These are phyloP conservation scores for Pseudonitzschia pungens DNA, from an alignment of 108 stramenopile species.

Conservation along the genomic window DNA sequence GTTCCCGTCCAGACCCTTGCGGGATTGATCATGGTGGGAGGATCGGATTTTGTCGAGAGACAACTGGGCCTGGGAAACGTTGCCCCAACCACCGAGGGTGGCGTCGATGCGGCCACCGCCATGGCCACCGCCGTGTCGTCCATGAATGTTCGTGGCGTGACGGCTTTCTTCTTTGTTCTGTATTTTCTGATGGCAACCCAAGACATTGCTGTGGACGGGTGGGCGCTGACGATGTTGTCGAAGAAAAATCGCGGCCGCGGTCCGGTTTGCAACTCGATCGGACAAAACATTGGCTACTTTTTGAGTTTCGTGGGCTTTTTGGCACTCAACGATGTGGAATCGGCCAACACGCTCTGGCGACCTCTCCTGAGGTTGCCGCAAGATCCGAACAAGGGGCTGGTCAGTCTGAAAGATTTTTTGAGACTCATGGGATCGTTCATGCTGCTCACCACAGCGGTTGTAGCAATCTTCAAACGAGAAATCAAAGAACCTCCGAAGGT, in stretches of 20 bases:
- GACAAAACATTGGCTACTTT: constrained; percentile 97
- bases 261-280: constrained; percentile 94
- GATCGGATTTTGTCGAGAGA: constrained; percentile 79
- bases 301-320: constrained; percentile 95
- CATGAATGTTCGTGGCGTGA: constrained; percentile 82
- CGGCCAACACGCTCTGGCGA: constrained; percentile 80
- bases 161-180: constrained; percentile 91
- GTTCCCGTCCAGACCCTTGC: constrained; percentile 95
- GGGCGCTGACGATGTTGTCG: constrained; percentile 98
- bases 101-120: not conserved
- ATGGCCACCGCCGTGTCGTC: constrained; percentile 1
- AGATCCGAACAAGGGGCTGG: constrained; percentile 62
- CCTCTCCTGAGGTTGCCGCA: constrained; percentile 63
- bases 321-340: constrained; percentile 92
- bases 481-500: constrained; percentile 11
- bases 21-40: constrained; percentile 81
- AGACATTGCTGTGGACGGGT: constrained; percentile 99
- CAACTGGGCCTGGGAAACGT: constrained; percentile 59
- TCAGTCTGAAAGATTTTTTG: constrained; percentile 89
- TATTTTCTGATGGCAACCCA: constrained; percentile 99
- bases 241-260: constrained; percentile 93
- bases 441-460: constrained; percentile 82
- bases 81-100: constrained; percentile 6
- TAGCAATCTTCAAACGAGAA: constrained; percentile 88
- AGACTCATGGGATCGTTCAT: constrained; percentile 93